These are phyloP conservation scores for Globisporangium iwayamae DNA, from an alignment of 352 stramenopile genomes.

Conservation along the genomic window DNA sequence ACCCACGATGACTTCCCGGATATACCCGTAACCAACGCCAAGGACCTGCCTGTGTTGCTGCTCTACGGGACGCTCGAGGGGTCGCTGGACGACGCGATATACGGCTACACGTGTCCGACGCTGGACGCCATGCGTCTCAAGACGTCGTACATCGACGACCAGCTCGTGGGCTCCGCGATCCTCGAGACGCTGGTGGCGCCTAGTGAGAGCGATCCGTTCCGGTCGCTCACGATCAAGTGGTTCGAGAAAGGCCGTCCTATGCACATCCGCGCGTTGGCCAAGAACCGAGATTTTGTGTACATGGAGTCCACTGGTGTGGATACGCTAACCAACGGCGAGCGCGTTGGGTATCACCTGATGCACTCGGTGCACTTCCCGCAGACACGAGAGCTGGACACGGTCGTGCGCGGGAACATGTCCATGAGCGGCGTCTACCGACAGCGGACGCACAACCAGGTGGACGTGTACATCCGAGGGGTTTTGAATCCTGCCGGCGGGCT, in stretches of 20 bases:
- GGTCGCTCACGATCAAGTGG: constrained; percentile 59
- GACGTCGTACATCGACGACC: constrained; percentile 42
- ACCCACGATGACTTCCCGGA: constrained; percentile 1
- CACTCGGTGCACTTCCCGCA: constrained; percentile 63
- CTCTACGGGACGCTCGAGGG: constrained; percentile 46
- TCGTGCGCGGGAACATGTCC: constrained; percentile 48
- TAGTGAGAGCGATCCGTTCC: constrained; percentile 43
- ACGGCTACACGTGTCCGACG: constrained; percentile 37
- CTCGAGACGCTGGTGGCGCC: constrained; percentile 41
- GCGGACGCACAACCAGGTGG: constrained; percentile 19
- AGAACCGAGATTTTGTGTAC: constrained; percentile 58
- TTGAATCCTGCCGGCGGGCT: constrained; percentile 37
- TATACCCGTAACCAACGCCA: neutral
- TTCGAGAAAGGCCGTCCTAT: constrained; percentile 41
- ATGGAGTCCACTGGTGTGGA: constrained; percentile 48
- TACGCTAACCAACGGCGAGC: constrained; percentile 39
- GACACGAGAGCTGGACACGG: constrained; percentile 29
- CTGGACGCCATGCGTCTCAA: constrained; percentile 45
- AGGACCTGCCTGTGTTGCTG: constrained; percentile 20
- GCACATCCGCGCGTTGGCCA: constrained; percentile 34
- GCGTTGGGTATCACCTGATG: constrained; percentile 52
- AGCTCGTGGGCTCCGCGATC: constrained; percentile 41
- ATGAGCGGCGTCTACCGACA: constrained; percentile 54
- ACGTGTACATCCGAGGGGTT: constrained; percentile 25
- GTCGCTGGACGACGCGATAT: constrained; percentile 55